Base-by-base conservation (phyloP, 768 basidiomycete species). In the Boletus sensibilis region DNA sequence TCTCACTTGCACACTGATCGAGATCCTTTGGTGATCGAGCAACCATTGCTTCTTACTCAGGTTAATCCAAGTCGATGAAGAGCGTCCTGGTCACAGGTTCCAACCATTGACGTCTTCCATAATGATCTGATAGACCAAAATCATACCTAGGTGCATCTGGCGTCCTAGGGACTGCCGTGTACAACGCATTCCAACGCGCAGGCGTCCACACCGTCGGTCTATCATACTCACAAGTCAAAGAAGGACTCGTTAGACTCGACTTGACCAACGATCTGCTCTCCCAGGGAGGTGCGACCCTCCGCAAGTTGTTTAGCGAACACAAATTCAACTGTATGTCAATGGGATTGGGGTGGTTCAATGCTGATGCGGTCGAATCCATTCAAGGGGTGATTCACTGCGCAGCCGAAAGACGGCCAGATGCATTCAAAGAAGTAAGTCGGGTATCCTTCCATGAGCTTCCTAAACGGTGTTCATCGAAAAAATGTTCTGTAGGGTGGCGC, bases 341-440 rank as follows among this genome's bases (percentile, higher is more conserved):
- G 39, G 21, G 11, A 2, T n/a, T n/a, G n/a, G 34, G 21, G 47
- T 52, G 37, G 37, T 46, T 49, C 23, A 27, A n/a, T 41, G 33
- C 53, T 55, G 48, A 64, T 60, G 31, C n/a, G 11, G 40, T 27
- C 21, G 18, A 45, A 35, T 53, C 23, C 12, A 40, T 54, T 41
- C 63, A 66, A 89, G 87, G 88, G 85, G 84, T 98, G 38, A 85
- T 98, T 16, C 96, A 98, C 67, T 97, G 94, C 65, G 96, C 96
- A 14, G 96, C 96, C 2, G 95, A 98, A 74, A 76, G 96, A 58
- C 78, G 94, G 42, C 94, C 95, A 5, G 94, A 98, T 67, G 90
- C 92, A 13, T 94, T 93, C 53, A 92, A 96, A 71, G 89, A 88
- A 76, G 94, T 90, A 59, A 48, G 80, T 50, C 9, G 9, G 9